A percentile compares a stretch with the other conserved stretches of the same genome.
Conservation (phyloP, 495 filamentous ascomycete species). For the Daldinia decipiens region DNA sequence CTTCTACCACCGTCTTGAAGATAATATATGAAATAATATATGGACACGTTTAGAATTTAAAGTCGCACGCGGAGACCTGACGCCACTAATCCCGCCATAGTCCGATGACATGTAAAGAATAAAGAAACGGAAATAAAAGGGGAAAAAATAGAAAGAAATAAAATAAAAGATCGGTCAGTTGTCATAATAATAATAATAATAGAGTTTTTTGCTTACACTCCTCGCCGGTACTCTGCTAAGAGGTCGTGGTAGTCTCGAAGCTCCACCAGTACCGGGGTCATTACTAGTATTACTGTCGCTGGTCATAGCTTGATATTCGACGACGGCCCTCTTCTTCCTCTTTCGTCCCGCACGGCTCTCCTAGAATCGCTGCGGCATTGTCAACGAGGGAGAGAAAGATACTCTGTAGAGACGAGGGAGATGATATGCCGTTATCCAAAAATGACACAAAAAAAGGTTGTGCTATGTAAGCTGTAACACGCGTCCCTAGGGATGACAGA, state of each 20-base stretch:
- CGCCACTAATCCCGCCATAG: neutral
- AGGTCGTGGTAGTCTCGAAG: conserved; percentile 34
- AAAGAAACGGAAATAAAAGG: neutral
- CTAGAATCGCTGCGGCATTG: conserved; percentile 36
- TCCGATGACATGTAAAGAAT: neutral
- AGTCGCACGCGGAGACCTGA: conserved; percentile 14
- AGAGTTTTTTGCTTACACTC: conserved; percentile 29
- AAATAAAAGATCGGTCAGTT: neutral
- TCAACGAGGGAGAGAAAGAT: conserved; percentile 6
- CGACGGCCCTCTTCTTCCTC: conserved; percentile 26
- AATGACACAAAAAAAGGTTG: neutral
- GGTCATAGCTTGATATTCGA: conserved; percentile 39
- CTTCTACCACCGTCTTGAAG: conserved; percentile 21
- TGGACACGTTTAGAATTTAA: conserved; percentile 2
- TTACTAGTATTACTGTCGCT: conserved; percentile 32
- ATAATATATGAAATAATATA: neutral
- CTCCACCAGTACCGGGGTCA: conserved; percentile 27
- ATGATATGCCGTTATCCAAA: neutral
- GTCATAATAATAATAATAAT: conserved; percentile 8
- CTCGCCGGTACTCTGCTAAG: conserved; percentile 30
- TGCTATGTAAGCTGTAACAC: conserved; percentile 9
- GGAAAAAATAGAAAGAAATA: too few species aligned
- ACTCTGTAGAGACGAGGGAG: neutral
- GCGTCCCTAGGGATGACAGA: conserved; percentile 7
- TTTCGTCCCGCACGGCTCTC: conserved; percentile 37